Percentiles rank a stretch among this genome's conserved stretches.
These are phyloP conservation scores for Yarrowia keelungensis DNA, from an alignment of 805 yeast species.

Conservation along the genomic window DNA sequence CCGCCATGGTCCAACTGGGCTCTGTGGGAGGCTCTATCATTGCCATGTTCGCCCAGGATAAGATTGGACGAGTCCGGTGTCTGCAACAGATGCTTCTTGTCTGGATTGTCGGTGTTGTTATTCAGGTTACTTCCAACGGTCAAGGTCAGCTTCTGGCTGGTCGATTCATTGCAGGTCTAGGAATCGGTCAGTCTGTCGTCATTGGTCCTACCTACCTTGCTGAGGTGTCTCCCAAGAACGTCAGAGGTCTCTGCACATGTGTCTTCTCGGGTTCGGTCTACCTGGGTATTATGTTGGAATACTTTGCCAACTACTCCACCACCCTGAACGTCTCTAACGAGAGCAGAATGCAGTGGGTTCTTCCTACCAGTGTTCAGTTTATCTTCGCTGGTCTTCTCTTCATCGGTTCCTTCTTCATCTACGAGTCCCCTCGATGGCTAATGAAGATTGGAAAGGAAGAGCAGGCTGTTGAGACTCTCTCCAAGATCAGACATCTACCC, in stretches of 20 bases:
- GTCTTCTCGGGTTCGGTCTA: constrained; percentile 66
- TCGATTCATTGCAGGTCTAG: constrained; percentile 63
- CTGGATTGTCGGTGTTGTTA: constrained; percentile 58
- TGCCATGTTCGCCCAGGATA: constrained; percentile 58
- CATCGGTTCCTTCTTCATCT: constrained; percentile 55
- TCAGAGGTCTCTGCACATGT: constrained; percentile 61
- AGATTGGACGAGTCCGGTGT: constrained; percentile 59
- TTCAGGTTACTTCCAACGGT: constrained; percentile 56
- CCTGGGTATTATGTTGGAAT: constrained; percentile 59
- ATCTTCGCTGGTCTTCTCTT: constrained; percentile 58
- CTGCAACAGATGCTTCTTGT: constrained; percentile 54
- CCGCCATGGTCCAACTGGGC: constrained; percentile 66
- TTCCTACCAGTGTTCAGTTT: constrained; percentile 52
- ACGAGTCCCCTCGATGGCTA: constrained; percentile 63
- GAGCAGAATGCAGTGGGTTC: constrained; percentile 59
- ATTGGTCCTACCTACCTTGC: constrained; percentile 63
- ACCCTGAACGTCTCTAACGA: constrained; percentile 54
- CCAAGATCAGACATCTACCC: constrained; percentile 56
- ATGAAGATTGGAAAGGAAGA: constrained; percentile 55
- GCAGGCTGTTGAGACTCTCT: constrained; percentile 53
- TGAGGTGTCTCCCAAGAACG: constrained; percentile 60
- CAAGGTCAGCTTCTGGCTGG: constrained; percentile 64
- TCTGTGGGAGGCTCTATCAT: constrained; percentile 62
- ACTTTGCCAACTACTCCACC: constrained; percentile 59
- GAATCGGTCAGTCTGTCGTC: constrained; percentile 64